Evolutionary conservation across 768 basidiomycete species (phyloP).

Genomic region (Lentinula aciculospora): DNA sequence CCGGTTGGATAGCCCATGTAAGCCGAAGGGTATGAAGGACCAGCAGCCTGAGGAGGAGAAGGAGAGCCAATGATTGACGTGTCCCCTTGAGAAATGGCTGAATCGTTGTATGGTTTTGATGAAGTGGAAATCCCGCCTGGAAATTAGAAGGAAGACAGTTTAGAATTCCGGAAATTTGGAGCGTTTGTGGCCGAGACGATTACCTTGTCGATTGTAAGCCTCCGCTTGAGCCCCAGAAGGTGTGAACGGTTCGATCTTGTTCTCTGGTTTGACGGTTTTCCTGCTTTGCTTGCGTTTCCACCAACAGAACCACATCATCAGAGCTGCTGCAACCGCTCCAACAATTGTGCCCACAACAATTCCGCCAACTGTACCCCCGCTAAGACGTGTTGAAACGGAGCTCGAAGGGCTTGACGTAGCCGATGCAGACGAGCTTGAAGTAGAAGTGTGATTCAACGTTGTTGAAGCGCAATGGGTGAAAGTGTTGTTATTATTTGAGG

Average conservation of each 20-base stretch:
- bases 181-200: too few relatives aligned
- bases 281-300: slow-evolving; percentile 3
- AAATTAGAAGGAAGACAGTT: background rate
- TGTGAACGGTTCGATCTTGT: slow-evolving; percentile 1
- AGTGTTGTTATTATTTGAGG: slow-evolving; percentile 18
- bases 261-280: background rate
- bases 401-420: background rate
- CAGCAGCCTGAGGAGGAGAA: background rate
- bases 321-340: background rate
- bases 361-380: slow-evolving; percentile 11
- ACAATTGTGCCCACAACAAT: slow-evolving; percentile 12
- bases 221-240: background rate
- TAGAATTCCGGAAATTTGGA: too few relatives aligned
- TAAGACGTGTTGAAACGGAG: background rate
- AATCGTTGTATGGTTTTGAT: background rate
- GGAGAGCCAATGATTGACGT: background rate
- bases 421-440: background rate
- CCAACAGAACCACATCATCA: slow-evolving; percentile 6
- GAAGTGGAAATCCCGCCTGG: background rate
- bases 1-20: background rate
- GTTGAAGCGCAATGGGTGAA: slow-evolving; percentile 19
- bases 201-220: background rate
- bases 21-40: background rate
- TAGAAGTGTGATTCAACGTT: background rate
- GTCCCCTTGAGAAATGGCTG: background rate